phyloP scores from a whole-genome alignment of 192 early-diverging fungal genomes.

The Gryganskiella cystojenkinii region DNA sequence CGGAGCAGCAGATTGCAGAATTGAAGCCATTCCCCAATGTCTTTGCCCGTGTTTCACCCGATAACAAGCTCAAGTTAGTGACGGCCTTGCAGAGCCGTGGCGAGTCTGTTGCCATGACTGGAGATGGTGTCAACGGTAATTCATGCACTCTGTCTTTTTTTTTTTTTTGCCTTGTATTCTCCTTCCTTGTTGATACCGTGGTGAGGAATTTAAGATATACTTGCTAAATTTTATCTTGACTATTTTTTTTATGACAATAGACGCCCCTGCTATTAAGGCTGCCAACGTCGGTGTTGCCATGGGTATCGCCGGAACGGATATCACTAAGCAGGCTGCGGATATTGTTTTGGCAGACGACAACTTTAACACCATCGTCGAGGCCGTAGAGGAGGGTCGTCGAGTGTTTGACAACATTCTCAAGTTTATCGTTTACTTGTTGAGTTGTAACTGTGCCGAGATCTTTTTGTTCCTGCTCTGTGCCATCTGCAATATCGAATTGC shows the following conservation, averaged over 20 bases:
- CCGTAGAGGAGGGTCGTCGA: conserved; percentile 91
- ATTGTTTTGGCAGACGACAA: conserved; percentile 96
- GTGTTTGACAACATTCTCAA: conserved; percentile 99
- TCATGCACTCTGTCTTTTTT: background rate
- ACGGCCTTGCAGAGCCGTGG: conserved; percentile 85
- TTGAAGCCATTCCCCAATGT: conserved; percentile 92
- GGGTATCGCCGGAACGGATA: conserved; percentile 96
- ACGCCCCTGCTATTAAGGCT: conserved; percentile 95
- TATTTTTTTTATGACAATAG: conserved; percentile 41
- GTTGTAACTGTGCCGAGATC: conserved; percentile 96
- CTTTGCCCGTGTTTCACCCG: conserved; percentile 96
- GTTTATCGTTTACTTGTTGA: conserved; percentile 95
- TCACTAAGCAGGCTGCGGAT: conserved; percentile 98
- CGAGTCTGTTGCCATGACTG: conserved; percentile 90
- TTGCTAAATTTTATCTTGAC: conserved; percentile 6
- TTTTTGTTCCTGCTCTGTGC: conserved; percentile 87
- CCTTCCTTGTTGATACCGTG: conserved; percentile 5
- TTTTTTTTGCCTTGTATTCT: conserved; percentile 29
- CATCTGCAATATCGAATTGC: conserved; percentile 79
- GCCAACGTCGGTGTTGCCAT: conserved; percentile 98
- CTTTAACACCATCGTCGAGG: conserved; percentile 95
- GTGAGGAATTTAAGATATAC: no score
- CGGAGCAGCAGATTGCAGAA: conserved; percentile 85
- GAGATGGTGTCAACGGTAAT: conserved; percentile 91
- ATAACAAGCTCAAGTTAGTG: conserved; percentile 98